phyloP scores from a whole-genome alignment of 352 stramenopile species.

The Globisporangium ultimum region DNA sequence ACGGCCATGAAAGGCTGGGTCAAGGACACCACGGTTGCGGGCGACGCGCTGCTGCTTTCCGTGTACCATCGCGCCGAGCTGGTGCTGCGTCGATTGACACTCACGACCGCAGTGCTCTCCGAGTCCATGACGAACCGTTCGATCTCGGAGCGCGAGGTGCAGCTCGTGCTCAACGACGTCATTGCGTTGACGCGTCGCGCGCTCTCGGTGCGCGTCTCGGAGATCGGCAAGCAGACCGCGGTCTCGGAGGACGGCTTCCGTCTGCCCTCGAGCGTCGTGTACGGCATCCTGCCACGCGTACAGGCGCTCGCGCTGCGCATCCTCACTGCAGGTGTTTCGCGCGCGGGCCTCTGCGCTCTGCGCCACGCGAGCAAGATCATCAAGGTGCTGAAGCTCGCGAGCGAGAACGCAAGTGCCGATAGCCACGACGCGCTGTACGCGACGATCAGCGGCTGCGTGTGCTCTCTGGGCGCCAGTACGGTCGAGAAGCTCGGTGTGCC shows the following conservation, averaged over 20 bases:
- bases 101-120: conserved; percentile 35
- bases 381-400: conserved; percentile 55
- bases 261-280: conserved; percentile 69
- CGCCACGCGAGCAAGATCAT: conserved; percentile 66
- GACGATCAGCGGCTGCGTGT: conserved; percentile 46
- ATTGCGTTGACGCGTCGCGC: conserved; percentile 55
- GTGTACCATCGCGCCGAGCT: conserved; percentile 60
- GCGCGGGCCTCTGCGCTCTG: conserved; percentile 55
- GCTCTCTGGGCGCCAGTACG: conserved; percentile 56
- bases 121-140: conserved; percentile 41
- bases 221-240: conserved; percentile 79
- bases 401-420: conserved; percentile 33
- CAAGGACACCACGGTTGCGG: conserved; percentile 29
- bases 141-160: conserved; percentile 76
- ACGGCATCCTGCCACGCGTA: conserved; percentile 56
- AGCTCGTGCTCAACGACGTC: conserved; percentile 55
- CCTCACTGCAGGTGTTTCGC: conserved; percentile 38
- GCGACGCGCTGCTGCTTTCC: conserved; percentile 25
- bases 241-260: conserved; percentile 78
- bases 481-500: conserved; percentile 70
- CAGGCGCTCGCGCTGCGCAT: conserved; percentile 41
- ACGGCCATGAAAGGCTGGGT: conserved; percentile 65
- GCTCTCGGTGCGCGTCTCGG: conserved; percentile 55
- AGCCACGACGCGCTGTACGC: conserved; percentile 45
- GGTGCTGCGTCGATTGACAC: conserved; percentile 33